These are phyloP conservation scores for Waitea zeae DNA, from an alignment of 1,284 basidiomycete species.

Conservation along the genomic window DNA sequence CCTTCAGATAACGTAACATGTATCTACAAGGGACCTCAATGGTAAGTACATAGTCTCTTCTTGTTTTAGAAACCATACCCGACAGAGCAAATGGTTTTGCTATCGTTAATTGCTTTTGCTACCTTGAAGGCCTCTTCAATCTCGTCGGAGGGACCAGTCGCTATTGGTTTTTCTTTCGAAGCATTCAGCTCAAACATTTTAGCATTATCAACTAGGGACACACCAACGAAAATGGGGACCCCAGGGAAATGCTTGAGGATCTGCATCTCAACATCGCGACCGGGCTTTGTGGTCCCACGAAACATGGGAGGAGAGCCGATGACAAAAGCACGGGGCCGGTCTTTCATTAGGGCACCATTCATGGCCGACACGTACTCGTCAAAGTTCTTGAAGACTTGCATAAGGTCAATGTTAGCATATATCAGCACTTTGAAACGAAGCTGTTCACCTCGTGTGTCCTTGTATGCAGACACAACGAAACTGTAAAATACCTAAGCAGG, in stretches of 20 bases:
- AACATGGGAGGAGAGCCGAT: slow-evolving; percentile 90
- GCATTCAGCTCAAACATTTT: too few relatives aligned
- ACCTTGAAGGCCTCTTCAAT: slow-evolving; percentile 53
- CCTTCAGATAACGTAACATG: slow-evolving; percentile 88
- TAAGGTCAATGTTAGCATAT: too few relatives aligned
- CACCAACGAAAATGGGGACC: slow-evolving; percentile 82
- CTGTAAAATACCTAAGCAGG: too few relatives aligned
- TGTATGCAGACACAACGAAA: slow-evolving; percentile 89
- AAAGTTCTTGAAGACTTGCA: slow-evolving; percentile 63
- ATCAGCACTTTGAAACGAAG: too few relatives aligned
- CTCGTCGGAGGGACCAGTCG: slow-evolving; percentile 63
- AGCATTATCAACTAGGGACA: too few relatives aligned
- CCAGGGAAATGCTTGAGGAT: slow-evolving; percentile 83
- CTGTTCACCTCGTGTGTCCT: slow-evolving; percentile 56
- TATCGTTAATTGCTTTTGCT: slow-evolving; percentile 48
- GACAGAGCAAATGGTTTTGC: slow-evolving; percentile 73
- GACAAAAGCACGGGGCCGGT: slow-evolving; percentile 63
- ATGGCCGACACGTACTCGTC: slow-evolving; percentile 60
- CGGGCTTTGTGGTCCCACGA: slow-evolving; percentile 64
- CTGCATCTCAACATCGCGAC: slow-evolving; percentile 81
- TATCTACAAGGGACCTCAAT: slow-evolving; percentile 25
- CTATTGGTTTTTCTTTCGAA: slow-evolving; percentile 94
- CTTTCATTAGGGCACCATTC: slow-evolving; percentile 35
- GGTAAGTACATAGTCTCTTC: neutral
- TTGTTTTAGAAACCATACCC: slow-evolving; percentile 34